Base-by-base conservation (phyloP, 345 rosid genomes). In the Raphanus raphanistrum region DNA sequence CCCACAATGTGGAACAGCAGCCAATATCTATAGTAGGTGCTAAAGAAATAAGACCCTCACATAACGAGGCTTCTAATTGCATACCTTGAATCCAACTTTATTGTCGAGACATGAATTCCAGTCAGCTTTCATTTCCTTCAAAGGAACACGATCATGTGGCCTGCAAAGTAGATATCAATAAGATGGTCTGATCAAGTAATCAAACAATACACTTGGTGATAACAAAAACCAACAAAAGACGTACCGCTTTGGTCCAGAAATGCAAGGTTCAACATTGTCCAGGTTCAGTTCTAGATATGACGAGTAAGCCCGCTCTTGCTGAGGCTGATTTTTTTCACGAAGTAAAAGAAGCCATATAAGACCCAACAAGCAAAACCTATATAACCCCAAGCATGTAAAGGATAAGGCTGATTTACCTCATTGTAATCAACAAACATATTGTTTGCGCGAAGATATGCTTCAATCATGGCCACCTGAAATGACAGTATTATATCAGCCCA, bases 191-290 rank as follows among this genome's bases (percentile, higher is more conserved):
- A 15, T 52, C 38, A 70, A 66, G 7, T 13, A 52, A 36, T 17
- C 13, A 50, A n/a, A 29, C 2, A n/a, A 48, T 16, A 58, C 12
- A 48, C 25, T 45, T 35, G 6, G 64, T 27, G 32, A 64, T 13
- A 8, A 66, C 26, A 65, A 17, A 60, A 29, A 58, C 11, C 66
- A 28, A 69, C 29, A 81, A 79, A 79, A 70, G 31, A 29, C 75
- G 63, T 68, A 92, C 99, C 98, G 86, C 84, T 95, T 95, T 33
- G 99, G 99, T 71, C 98, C 97, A 1, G 96, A 91, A 41, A 91
- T 59, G 69, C 96, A 91, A n/a, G 97, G 96, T 81, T 89, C 96
- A 69, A 90, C 96, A 36, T 80, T 90, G 79, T 87, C 87, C 25
- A 93, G 94, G 72, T 89, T 85, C 82, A 93, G 80, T 63, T 88